Evolutionary conservation across 75 land plant species (phyloP).

Genomic region (Sequoiadendron giganteum): DNA sequence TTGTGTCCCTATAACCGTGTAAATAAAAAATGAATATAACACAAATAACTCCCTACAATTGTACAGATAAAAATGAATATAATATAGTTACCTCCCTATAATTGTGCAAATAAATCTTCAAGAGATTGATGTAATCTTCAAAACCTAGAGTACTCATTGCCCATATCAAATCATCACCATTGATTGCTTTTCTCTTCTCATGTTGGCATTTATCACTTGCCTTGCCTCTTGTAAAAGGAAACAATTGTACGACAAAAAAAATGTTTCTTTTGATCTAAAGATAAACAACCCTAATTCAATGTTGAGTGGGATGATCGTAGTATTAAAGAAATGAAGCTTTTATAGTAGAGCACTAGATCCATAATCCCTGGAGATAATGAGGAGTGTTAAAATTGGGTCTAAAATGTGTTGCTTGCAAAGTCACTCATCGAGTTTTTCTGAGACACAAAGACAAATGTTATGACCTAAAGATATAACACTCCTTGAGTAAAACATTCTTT

Average conservation of each 20-base stretch:
- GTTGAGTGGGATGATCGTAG: background rate
- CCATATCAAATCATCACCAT: conserved; percentile 79
- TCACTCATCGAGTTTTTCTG: background rate
- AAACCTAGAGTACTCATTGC: conserved; percentile 78
- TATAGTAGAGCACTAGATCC: no score
- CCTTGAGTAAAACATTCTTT: no score
- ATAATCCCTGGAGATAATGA: no score
- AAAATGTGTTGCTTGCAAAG: no score
- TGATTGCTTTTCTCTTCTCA: conserved; percentile 75
- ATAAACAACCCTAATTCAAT: background rate
- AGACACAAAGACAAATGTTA: background rate
- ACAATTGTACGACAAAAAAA: conserved; percentile 34
- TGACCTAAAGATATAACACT: no score
- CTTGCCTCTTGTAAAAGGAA: conserved; percentile 23
- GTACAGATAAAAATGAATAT: background rate
- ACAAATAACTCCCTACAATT: background rate
- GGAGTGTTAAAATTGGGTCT: background rate
- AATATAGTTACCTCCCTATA: conserved; percentile 48
- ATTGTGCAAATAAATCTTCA: conserved; percentile 54
- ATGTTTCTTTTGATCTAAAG: background rate
- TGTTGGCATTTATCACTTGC: conserved; percentile 76
- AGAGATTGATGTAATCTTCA: conserved; percentile 74
- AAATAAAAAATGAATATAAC: background rate
- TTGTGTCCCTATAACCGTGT: no score
- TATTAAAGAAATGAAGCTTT: background rate